phyloP scores from a whole-genome alignment of 768 basidiomycete genomes.

The Calocybe indica region DNA sequence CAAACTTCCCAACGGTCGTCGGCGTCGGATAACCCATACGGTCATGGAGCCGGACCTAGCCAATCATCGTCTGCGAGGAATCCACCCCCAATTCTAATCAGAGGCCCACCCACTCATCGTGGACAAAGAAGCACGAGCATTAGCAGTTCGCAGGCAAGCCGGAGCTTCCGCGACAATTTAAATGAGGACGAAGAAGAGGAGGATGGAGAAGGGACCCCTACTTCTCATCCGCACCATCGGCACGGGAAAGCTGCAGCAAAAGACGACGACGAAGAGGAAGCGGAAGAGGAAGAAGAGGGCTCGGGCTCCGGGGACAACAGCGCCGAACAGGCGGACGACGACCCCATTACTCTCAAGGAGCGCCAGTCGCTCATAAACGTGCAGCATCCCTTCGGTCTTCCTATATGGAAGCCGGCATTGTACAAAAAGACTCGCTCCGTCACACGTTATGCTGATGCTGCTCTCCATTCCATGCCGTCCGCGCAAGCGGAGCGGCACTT shows the following conservation, averaged over 20 bases:
- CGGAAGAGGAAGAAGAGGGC: constrained; percentile 29
- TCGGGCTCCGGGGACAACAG: constrained; percentile 7
- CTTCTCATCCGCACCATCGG: constrained; percentile 16
- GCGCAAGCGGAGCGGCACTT: constrained; percentile 92
- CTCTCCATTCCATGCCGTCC: constrained; percentile 87
- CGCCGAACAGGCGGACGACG: constrained; percentile 41
- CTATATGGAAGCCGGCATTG: constrained; percentile 98
- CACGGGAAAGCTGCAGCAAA: constrained; percentile 39
- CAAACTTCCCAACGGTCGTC: constrained; percentile 56
- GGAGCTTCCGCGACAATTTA: constrained; percentile 35
- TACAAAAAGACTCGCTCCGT: constrained; percentile 98
- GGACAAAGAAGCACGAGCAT: constrained; percentile 60
- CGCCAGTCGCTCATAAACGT: constrained; percentile 98
- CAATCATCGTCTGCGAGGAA: constrained; percentile 35
- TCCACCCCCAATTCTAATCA: constrained; percentile 34
- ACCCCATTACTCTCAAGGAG: constrained; percentile 89
- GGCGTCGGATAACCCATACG: constrained; percentile 59
- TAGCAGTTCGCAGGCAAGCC: constrained; percentile 48
- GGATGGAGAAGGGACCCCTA: constrained; percentile 27
- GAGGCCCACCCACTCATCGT: constrained; percentile 46
- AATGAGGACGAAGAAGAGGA: constrained; percentile 54
- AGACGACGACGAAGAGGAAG: constrained; percentile 32
- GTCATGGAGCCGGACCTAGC: constrained; percentile 36
- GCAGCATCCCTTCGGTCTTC: constrained; percentile 97
- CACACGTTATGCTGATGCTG: constrained; percentile 93